These are phyloP conservation scores for Pythium scleroteichum DNA, from an alignment of 352 stramenopile genomes.

Conservation along the genomic window DNA sequence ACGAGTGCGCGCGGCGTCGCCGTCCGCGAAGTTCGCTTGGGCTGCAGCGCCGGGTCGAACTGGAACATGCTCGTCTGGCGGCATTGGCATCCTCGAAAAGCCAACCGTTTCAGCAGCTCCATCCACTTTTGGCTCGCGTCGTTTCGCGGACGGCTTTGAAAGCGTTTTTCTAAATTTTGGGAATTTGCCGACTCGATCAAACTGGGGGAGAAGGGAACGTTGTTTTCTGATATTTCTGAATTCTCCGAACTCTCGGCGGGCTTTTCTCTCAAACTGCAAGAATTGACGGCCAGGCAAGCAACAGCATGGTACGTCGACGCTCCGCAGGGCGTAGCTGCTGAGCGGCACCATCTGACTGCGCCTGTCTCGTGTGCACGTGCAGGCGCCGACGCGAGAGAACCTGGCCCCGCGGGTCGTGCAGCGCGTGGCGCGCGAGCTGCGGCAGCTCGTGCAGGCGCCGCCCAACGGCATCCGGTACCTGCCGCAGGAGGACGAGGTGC, in stretches of 20 bases:
- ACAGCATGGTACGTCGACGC: conserved; percentile 19
- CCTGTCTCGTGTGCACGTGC: background rate
- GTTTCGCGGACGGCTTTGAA: conserved; percentile 18
- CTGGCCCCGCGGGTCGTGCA: conserved; percentile 90
- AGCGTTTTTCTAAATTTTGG: conserved; percentile 11
- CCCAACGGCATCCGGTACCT: conserved; percentile 93
- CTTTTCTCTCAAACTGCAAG: conserved; percentile 20
- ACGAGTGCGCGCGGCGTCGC: conserved; percentile 43
- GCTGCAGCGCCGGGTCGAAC: conserved; percentile 35
- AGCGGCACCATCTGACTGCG: no score
- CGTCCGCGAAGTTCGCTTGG: conserved; percentile 27
- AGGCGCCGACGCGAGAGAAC: conserved; percentile 47
- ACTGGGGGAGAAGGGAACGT: no score
- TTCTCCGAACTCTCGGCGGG: background rate
- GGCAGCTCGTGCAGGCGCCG: conserved; percentile 86
- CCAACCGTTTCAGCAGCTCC: background rate
- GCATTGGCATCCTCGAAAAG: no score
- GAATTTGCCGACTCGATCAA: background rate
- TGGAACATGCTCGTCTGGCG: conserved; percentile 38
- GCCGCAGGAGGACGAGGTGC: conserved; percentile 88
- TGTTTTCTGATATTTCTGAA: conserved; percentile 11
- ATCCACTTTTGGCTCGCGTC: conserved; percentile 3
- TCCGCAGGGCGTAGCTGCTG: no score
- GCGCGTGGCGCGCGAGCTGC: conserved; percentile 91
- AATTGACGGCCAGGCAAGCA: conserved; percentile 6